Percentiles rank a stretch among this genome's conserved stretches.
phyloP scores from a whole-genome alignment of 2,329 filamentous ascomycete genomes.

The Aspergillus sp. region DNA sequence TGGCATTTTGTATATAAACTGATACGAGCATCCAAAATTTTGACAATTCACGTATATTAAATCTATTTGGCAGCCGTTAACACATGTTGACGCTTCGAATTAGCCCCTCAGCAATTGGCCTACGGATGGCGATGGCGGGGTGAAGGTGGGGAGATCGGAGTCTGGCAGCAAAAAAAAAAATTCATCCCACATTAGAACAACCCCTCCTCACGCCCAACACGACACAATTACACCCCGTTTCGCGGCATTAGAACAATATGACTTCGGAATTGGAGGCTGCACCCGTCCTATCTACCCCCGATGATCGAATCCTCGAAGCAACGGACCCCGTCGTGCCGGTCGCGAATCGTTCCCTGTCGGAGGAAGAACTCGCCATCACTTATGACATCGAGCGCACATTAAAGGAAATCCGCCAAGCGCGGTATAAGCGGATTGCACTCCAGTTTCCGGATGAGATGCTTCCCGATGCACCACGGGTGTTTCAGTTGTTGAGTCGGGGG shows the following conservation, averaged over 20 bases:
- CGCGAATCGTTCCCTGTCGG: slow-evolving; percentile 43
- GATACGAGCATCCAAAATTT: neutral
- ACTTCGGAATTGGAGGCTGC: slow-evolving; percentile 42
- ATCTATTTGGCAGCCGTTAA: neutral
- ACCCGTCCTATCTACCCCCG: slow-evolving; percentile 63
- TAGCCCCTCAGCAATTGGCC: slow-evolving; percentile 12
- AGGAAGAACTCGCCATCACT: slow-evolving; percentile 70
- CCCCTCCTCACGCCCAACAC: slow-evolving; percentile 7
- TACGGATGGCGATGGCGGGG: slow-evolving; percentile 33
- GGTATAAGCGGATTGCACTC: slow-evolving; percentile 77
- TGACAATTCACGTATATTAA: neutral
- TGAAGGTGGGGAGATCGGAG: slow-evolving; percentile 30
- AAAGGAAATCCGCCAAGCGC: slow-evolving; percentile 67
- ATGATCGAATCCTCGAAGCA: slow-evolving; percentile 60
- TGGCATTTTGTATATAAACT: slow-evolving; percentile 6
- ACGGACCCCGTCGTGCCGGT: slow-evolving; percentile 44
- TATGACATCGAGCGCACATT: slow-evolving; percentile 87
- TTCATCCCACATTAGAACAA: slow-evolving; percentile 10
- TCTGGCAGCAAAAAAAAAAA: slow-evolving; percentile 21
- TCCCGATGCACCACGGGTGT: slow-evolving; percentile 77
- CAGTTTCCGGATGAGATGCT: slow-evolving; percentile 97
- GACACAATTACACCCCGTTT: neutral
- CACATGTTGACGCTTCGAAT: neutral
- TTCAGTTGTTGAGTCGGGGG: slow-evolving; percentile 61
- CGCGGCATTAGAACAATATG: slow-evolving; percentile 20